phyloP scores from a whole-genome alignment of 1,139 yeast species.

The Candida sp. region DNA sequence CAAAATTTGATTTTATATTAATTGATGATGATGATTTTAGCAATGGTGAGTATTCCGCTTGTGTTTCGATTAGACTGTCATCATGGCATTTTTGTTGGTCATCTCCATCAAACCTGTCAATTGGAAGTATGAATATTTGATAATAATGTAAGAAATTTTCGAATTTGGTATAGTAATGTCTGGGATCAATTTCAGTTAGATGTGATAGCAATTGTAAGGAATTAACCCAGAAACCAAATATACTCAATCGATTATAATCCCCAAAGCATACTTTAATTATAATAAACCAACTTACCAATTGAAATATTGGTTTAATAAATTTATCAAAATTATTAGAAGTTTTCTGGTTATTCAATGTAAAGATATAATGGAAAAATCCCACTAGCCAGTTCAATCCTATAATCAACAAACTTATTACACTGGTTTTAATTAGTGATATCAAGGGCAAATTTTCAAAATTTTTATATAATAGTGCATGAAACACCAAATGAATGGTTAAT shows the following conservation, averaged over 20 bases:
- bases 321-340: background rate
- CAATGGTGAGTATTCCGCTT: background rate
- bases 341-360: background rate
- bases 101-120: background rate
- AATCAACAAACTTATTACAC: background rate
- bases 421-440: background rate
- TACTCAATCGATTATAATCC: background rate
- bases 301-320: slow-evolving; percentile 1
- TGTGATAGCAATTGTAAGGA: background rate
- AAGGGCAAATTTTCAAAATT: background rate
- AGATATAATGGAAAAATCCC: background rate
- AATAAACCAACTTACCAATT: background rate
- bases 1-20: background rate
- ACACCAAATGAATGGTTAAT: background rate
- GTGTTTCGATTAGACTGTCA: background rate
- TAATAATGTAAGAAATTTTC: background rate
- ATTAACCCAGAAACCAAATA: background rate
- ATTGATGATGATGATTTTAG: background rate
- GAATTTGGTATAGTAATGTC: background rate
- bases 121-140: background rate
- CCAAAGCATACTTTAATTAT: background rate
- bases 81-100: background rate
- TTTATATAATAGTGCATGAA: background rate
- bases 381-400: background rate
- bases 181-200: background rate